Base-by-base conservation (phyloP, 345 rosid genomes). In the Moringa oleifera region DNA sequence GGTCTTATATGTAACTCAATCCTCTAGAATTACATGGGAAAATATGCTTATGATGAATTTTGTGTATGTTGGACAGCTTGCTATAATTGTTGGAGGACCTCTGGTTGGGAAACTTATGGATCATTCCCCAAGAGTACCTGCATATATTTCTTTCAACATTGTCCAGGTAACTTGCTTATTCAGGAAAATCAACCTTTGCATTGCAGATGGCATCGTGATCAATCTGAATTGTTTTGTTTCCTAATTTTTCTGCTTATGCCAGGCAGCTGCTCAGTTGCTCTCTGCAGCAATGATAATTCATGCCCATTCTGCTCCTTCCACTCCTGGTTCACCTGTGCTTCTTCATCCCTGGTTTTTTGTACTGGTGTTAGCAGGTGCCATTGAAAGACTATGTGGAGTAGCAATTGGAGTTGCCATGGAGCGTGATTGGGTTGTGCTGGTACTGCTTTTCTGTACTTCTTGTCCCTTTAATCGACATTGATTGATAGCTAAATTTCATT, bases 361-460 rank as follows among this genome's bases (percentile, higher is more conserved):
- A 18, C 81, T 93, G 24, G 75, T 93, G 46, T 71, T 86, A 63
- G 81, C 89, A 1, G 97, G 95, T 53, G 89, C 97, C 54, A 31
- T 93, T 58, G 98, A 93, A 73, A 82, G 89, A 66, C 75, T 93
- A 53, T 81, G 89, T 55, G 98, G 97, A 37, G 77, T 90, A 55
- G 96, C 97, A 36, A 67, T 85, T 20, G 98, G 97, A 24, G 96
- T 93, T 51, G 89, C 96, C 57, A 75, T 83, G 78, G 98, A 93
- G 69, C 89, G 97, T 57, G 97, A 93, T 59, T 93, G 98, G 98
- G 87, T 90, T 68, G 97, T 94, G 57, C 84, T 86, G 96, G 99
- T 93, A 83, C 53, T 63, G 23, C 74, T 37, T 59, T 58, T 37
- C 55, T 31, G 36, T 66, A 52, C 23, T 62, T 21, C 12, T 41